Base-by-base conservation (phyloP, 768 basidiomycete genomes). In the Erythrobasidium yunnanense region DNA sequence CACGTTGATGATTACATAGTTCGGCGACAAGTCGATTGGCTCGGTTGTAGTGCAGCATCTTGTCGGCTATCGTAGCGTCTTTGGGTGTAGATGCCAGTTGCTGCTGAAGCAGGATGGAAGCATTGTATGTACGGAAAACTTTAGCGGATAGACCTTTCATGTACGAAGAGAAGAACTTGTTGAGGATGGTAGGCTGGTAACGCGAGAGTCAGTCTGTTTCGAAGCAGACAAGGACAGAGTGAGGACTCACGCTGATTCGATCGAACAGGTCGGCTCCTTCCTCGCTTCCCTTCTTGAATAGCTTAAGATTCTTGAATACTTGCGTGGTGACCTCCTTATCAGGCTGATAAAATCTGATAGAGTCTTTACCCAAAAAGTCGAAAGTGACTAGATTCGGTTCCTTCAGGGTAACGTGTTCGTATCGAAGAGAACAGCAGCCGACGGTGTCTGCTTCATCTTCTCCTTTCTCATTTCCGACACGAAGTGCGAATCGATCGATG, bases 101-200 rank as follows among this genome's bases (percentile, higher is more conserved):
- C 49, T 87, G 81, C 75, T 97, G 90, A 80, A 97, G 95, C 1
- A 93, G 95, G 74, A 84, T 85, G 25, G 95, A 97, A 23, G 95
- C 95, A 73, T 99, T 99, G 79, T 88, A 99, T 55, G 95, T 99
- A 90, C 95, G 93, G 81, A 99, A 99, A 27, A 99, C 95, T 76
- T 99, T 99, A 66, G 95, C 95, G 0, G 95, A 93, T 27, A 99
- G 81, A 18, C 95, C 95, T 68, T 91, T 88, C 95, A 97, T 99
- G 76, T 93, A 90, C 29, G 82, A 83, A 49, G 83, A 83, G 67
- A 99, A 81, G 76, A 97, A 90, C 75, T 91, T 92, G 79, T 99
- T 99, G 66, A 99, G 78, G 6, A 80, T 79, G 5, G 82, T 79
- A 1, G 95, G 90, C 89, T 95, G 76, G n/a, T 5, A 20, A 11